Evolutionary conservation across 192 early-diverging fungal genomes (phyloP), one percentile per base, ranked within the genome.

Genomic region (Coemansia sp.): DNA sequence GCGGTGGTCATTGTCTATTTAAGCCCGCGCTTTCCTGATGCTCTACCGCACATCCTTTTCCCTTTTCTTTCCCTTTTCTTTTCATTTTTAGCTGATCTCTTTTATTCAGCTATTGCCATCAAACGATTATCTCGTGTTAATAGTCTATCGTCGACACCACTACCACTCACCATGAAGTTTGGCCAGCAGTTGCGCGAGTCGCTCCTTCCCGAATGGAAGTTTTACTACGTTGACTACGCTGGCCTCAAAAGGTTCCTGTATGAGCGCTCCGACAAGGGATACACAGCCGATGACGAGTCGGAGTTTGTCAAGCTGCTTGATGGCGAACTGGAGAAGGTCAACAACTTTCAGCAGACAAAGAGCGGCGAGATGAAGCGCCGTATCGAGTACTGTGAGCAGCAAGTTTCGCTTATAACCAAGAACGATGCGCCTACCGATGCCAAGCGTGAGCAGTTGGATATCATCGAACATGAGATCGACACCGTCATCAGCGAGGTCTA

Each of bases 271-370:
- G 83, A 78, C 24, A 76, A 84, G 15, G 79, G 83, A 12, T 95
- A 95, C 91, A 92, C 81, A 22, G 96, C 95, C 61, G 89, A 92
- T 55, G 90, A 92, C 43, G 96, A 96, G 72, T 86, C 89, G 3
- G 87, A 87, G 34, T 97, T 97, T 87, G 91, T 96, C 33, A 91
- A 94, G 75, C 67, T 88, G 33, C 80, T 98, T 12, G 96, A 95
- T 65, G 87, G 93, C 62, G 96, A 98, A 76, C 90, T 98, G 13
- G 94, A 95, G 71, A 98, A 96, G 86, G 88, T 94, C 38, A 87
- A 88, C 73, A 71, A 75, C 71, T 94, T 94, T 68, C 89, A 90
- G 64, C 83, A 91, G 68, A 76, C 89, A 47, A 93, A 92, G 83
- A 88, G 89, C 62, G 85, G 87, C 72, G 92, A 92, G 67, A 88